Evolutionary conservation across 208 protist species (phyloP).

Genomic region (Lotmaria passim): DNA sequence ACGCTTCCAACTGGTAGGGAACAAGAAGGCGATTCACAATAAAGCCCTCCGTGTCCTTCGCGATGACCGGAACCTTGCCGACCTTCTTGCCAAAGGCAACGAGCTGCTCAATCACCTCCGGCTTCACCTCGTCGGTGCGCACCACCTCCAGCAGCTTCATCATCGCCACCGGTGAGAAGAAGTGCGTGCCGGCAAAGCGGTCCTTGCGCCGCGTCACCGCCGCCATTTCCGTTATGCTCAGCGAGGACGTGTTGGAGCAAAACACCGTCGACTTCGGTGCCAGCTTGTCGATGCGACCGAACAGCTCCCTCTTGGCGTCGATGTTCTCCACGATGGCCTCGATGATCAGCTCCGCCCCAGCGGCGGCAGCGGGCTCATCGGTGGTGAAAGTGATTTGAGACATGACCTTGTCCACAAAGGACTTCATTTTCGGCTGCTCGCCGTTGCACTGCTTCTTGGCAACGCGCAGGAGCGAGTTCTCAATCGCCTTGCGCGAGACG

Average conservation of each 20-base stretch:
- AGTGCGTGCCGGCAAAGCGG: slow-evolving; percentile 86
- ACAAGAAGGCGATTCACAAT: slow-evolving; percentile 92
- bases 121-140: slow-evolving; percentile 51
- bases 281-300: slow-evolving; percentile 50
- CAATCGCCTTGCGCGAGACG: slow-evolving; percentile 54
- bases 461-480: slow-evolving; percentile 50
- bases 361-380: slow-evolving; percentile 47
- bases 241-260: slow-evolving; percentile 88
- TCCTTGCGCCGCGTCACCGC: slow-evolving; percentile 54
- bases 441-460: slow-evolving; percentile 70
- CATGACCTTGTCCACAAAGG: slow-evolving; percentile 45
- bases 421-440: slow-evolving; percentile 48
- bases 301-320: slow-evolving; percentile 67
- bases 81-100: slow-evolving; percentile 54
- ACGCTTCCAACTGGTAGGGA: slow-evolving; percentile 80
- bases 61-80: slow-evolving; percentile 69
- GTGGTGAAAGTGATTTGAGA: slow-evolving; percentile 68
- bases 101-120: slow-evolving; percentile 56
- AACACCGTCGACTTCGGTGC: slow-evolving; percentile 74
- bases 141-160: slow-evolving; percentile 94
- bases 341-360: slow-evolving; percentile 53
- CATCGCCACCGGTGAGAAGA: slow-evolving; percentile 91
- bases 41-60: slow-evolving; percentile 88
- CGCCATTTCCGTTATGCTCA: slow-evolving; percentile 72
- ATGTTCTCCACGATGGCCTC: slow-evolving; percentile 77